Evolutionary conservation across 352 stramenopile genomes (phyloP), one percentile per base, ranked within the genome.

Genomic region (Blastocystis sp.): DNA sequence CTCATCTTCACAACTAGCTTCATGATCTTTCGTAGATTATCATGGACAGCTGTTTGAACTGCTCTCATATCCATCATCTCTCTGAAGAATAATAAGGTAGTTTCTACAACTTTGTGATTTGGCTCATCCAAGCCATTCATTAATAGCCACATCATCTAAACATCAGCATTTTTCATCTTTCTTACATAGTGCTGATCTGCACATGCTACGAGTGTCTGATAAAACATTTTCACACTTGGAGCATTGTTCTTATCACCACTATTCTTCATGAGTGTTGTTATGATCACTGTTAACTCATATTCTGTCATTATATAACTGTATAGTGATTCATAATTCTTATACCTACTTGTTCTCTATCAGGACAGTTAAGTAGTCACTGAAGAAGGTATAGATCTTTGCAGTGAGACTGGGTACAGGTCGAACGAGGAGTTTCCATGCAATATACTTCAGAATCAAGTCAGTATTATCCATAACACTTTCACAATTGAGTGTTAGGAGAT

Each of bases 381-480:
- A 48, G 44, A 78, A 78, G 5, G 27, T 78, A 1, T 59, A 51
- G 30, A 78, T n/a, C 7, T 33, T 24, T 0, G 53, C 66, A 24
- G 57, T 78, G 2, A 51, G 37, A 33, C n/a, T 33, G 15, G 66
- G 66, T 17, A 33, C 57, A 24, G 66, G 24, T 19, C 44, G 35
- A 24, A 78, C 22, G 5, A 78, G 66, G 19, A 78, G 66, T 35
- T 22, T 78, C 44, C 58, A 58, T 19, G 42, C 64, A 3, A 58
- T 13, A n/a, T 48, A 58, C 30, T 84, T 84, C 51, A 84, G 27
- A 19, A 84, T 37, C 48, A 84, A 24, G 30, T 84, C 73, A 19
- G 59, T n/a, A 44, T 69, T 69, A 22, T 15, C 53, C 0, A 30
- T 30, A 5, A 84, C 15, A 19, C 22, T 58, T 11, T 56, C 33